These are phyloP conservation scores for Dentiscutata heterogama DNA, from an alignment of 371 early-diverging fungal genomes.

Conservation along the genomic window DNA sequence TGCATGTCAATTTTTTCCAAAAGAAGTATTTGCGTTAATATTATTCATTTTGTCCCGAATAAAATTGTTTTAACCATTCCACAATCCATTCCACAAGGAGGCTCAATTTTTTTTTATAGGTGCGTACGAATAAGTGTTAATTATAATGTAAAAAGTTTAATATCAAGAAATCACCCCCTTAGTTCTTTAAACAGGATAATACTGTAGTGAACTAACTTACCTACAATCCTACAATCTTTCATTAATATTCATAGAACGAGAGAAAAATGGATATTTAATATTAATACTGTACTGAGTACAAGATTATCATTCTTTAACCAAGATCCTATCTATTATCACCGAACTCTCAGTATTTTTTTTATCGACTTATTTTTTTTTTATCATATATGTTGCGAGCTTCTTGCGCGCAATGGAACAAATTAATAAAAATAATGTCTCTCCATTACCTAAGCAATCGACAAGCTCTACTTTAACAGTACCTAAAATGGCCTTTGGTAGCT, in stretches of 20 bases:
- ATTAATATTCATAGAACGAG: not conserved
- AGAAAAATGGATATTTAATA: not conserved
- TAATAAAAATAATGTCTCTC: conserved; percentile 2
- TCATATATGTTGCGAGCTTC: not conserved
- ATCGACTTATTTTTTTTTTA: not conserved
- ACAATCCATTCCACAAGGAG: no score
- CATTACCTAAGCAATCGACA: not conserved
- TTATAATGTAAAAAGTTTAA: no score
- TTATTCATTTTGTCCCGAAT: no score
- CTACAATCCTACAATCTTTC: not conserved
- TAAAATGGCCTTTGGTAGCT: not conserved
- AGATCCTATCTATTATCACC: not conserved
- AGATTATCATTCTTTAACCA: not conserved
- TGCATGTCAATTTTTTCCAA: no score
- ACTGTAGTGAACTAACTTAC: no score
- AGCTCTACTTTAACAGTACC: not conserved
- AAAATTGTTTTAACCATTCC: no score
- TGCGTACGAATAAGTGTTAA: no score
- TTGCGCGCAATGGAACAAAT: not conserved
- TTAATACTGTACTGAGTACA: not conserved
- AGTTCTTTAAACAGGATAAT: no score
- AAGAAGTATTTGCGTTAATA: no score
- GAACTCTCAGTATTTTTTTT: not conserved
- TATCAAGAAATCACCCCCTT: no score
- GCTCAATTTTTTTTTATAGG: no score